phyloP scores from a whole-genome alignment of 2,329 filamentous ascomycete species.

The Pestalotiopsis sp. region DNA sequence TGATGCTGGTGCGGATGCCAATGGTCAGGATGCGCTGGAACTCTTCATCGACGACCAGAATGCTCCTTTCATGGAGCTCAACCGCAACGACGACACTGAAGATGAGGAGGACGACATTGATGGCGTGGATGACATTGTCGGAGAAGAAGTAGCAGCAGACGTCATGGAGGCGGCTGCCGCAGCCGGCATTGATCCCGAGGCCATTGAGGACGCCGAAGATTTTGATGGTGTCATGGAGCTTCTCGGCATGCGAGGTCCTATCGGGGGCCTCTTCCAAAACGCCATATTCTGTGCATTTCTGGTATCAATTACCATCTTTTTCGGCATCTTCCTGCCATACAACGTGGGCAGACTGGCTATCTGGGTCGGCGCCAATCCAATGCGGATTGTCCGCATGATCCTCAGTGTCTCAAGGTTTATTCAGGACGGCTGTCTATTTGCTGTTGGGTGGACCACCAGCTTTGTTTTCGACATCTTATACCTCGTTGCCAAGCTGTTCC shows the following conservation, averaged over 20 bases:
- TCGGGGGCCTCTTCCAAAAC: constrained; percentile 90
- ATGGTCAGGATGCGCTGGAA: constrained; percentile 66
- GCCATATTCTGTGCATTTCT: constrained; percentile 91
- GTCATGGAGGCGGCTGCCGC: constrained; percentile 66
- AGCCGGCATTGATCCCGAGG: constrained; percentile 72
- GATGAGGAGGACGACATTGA: constrained; percentile 29
- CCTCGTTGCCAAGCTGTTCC: constrained; percentile 35
- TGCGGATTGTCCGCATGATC: constrained; percentile 72
- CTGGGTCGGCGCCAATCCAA: constrained; percentile 76
- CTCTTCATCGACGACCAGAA: constrained; percentile 52
- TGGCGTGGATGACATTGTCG: constrained; percentile 30
- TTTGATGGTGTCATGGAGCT: constrained; percentile 95
- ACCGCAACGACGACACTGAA: constrained; percentile 38
- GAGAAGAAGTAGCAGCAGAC: constrained; percentile 52
- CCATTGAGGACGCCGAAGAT: constrained; percentile 85
- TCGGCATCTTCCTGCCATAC: constrained; percentile 89
- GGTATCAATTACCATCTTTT: constrained; percentile 81
- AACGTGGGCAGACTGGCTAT: constrained; percentile 85
- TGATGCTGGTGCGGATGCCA: constrained; percentile 38
- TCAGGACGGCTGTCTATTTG: constrained; percentile 73
- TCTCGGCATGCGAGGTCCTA: constrained; percentile 91
- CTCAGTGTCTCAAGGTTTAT: constrained; percentile 77
- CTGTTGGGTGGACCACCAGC: constrained; percentile 57
- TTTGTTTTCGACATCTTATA: constrained; percentile 40
- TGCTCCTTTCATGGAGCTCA: constrained; percentile 36